A percentile compares a stretch with the other conserved stretches of the same genome.
Evolutionary conservation across 1,284 basidiomycete species (phyloP).

Genomic region (Wolfiporia cocos): DNA sequence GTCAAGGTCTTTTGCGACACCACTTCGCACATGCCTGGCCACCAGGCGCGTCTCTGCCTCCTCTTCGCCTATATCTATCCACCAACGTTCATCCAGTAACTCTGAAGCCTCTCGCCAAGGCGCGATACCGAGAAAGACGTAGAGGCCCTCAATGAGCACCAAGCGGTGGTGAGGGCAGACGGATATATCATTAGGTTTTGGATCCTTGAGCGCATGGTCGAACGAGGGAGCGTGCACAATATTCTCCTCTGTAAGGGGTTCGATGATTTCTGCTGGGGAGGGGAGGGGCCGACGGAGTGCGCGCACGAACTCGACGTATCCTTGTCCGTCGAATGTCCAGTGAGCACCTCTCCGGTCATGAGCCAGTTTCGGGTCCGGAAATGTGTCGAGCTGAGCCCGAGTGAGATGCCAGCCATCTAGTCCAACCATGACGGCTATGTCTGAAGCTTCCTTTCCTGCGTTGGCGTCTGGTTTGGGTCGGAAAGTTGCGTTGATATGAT

Average conservation of each 20-base stretch:
- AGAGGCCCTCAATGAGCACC: conserved; percentile 83
- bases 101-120: conserved; percentile 71
- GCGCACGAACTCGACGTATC: conserved; percentile 62
- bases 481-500: conserved; percentile 39
- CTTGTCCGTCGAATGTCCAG: conserved; percentile 64
- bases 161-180: conserved; percentile 65
- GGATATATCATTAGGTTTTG: conserved; percentile 43
- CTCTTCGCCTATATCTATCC: conserved; percentile 56
- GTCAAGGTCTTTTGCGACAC: conserved; percentile 59
- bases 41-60: conserved; percentile 66
- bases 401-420: conserved; percentile 86
- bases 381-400: conserved; percentile 57
- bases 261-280: conserved; percentile 2
- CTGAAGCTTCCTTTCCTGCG: conserved; percentile 2
- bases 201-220: conserved; percentile 64
- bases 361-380: conserved; percentile 68
- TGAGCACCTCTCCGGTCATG: conserved; percentile 67
- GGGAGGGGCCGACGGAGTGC: conserved; percentile 38
- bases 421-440: conserved; percentile 47
- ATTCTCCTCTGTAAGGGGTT: conserved; percentile 1
- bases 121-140: conserved; percentile 66
- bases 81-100: conserved; percentile 76
- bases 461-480: background rate
- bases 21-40: conserved; percentile 68
- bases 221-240: conserved; percentile 68